Evolutionary conservation across 2,329 filamentous ascomycete species (phyloP), one percentile per base, ranked within the genome.

Genomic region (Aplosporella prunicola): DNA sequence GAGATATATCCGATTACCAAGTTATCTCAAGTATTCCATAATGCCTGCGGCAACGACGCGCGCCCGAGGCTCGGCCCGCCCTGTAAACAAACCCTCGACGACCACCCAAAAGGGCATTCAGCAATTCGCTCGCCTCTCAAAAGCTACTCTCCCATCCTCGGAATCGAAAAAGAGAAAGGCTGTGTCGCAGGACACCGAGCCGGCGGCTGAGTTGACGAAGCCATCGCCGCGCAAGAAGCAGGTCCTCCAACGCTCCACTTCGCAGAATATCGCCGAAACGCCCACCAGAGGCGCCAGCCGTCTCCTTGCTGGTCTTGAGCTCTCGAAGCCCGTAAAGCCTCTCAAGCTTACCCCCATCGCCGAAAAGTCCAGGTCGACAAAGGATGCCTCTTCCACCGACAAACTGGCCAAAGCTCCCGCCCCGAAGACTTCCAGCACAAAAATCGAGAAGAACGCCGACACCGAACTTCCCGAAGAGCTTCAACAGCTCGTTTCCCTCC

Each of bases 401-500:
- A 61, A 53, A n/a, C 29, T 25, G 20, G 13, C 20, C 31, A 13
- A 18, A 20, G 16, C 13, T 11, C 2, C 28, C 39, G n/a, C 29
- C 32, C 8, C 26, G 24, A 39, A 47, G 8, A 40, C 45, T 15
- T 29, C 37, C 5, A 43, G 39, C 24, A 23, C 24, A 9, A 31
- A 47, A 20, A 29, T 45, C 17, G 33, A 26, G 23, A 36, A 41
- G 39, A 22, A 17, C 45, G 27, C 26, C 20, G 32, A 35, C 10
- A 29, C 44, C 2, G 40, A 47, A 10, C 51, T 68, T 32, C 66
- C 66, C 4, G 43, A 47, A 24, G 61, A 62, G 42, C 51, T 69
- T 7, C 52, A 62, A 39, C 61, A 65, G 33, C 56, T 68, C 27
- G 56, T 62, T 32, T 48, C 51, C n/a, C 55, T 71, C 6, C 62